Percentiles rank a stretch among this genome's conserved stretches.
These are phyloP conservation scores for Rhizopogon vesiculosus DNA, from an alignment of 768 basidiomycete species.

Conservation along the genomic window DNA sequence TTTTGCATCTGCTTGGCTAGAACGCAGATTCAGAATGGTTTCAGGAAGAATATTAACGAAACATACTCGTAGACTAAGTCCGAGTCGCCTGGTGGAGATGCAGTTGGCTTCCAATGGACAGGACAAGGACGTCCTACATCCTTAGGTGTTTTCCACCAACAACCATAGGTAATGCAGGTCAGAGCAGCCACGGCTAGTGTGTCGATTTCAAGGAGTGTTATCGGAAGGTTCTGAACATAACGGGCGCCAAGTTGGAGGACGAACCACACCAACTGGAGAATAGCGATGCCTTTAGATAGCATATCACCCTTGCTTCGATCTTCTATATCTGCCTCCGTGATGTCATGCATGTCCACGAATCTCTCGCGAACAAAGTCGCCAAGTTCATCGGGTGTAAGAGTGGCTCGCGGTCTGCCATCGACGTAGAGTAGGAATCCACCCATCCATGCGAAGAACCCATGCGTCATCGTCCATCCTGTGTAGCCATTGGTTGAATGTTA, in stretches of 20 bases:
- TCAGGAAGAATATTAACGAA: not conserved
- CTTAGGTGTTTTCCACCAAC: constrained; percentile 39
- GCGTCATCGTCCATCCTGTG: constrained; percentile 2
- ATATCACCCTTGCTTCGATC: constrained; percentile 29
- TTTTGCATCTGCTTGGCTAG: not conserved
- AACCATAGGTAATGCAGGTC: constrained; percentile 24
- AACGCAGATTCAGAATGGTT: not conserved
- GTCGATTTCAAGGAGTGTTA: constrained; percentile 32
- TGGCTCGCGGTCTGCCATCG: not conserved
- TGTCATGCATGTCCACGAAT: not conserved
- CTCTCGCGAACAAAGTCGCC: not conserved
- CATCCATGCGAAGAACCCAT: constrained; percentile 16
- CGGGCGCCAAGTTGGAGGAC: constrained; percentile 25
- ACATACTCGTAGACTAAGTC: not conserved
- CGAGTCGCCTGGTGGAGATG: not conserved
- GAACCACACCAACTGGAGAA: constrained; percentile 34
- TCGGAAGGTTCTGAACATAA: constrained; percentile 14
- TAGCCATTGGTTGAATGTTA: not conserved
- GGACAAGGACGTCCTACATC: constrained; percentile 19
- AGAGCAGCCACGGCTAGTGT: constrained; percentile 30
- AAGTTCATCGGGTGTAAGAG: not conserved
- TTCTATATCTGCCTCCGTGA: constrained; percentile 12
- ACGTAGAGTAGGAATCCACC: constrained; percentile 15
- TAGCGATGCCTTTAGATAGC: constrained; percentile 29
- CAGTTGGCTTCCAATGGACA: not conserved